Evolutionary conservation across 225 moss, liverwort and hornwort species (phyloP).

Genomic region (Bryum argenteum): DNA sequence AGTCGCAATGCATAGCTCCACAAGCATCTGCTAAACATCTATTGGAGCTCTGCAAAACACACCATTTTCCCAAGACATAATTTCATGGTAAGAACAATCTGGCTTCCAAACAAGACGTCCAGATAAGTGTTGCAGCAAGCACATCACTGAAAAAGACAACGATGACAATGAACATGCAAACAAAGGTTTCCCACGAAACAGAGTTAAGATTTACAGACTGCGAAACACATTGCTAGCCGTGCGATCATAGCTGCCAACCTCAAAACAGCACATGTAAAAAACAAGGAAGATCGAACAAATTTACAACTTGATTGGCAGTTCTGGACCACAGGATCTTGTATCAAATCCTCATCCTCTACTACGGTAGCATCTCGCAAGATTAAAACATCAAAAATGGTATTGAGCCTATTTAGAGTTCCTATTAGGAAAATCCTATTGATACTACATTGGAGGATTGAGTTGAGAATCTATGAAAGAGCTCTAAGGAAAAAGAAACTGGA

Average conservation of each 20-base stretch:
- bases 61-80: slow-evolving; percentile 7
- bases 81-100: slow-evolving; percentile 18
- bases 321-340: neutral
- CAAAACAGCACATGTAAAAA: neutral
- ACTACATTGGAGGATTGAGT: neutral
- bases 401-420: neutral
- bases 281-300: neutral
- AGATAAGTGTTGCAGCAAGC: neutral
- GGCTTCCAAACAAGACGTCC: slow-evolving; percentile 14
- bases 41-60: slow-evolving; percentile 64
- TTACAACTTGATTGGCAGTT: neutral
- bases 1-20: slow-evolving; percentile 96
- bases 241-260: neutral
- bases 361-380: neutral
- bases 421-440: neutral
- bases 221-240: neutral
- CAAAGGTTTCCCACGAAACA: slow-evolving; percentile 16
- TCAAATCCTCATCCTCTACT: neutral
- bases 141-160: slow-evolving; percentile 5
- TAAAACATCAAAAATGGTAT: neutral
- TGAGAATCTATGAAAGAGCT: neutral
- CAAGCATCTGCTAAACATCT: slow-evolving; percentile 86
- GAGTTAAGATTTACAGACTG: slow-evolving; percentile 13
- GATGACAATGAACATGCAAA: neutral
- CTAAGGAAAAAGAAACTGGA: neutral